Base-by-base conservation (phyloP, 352 stramenopile genomes). In the Phytophthora agathidicida region DNA sequence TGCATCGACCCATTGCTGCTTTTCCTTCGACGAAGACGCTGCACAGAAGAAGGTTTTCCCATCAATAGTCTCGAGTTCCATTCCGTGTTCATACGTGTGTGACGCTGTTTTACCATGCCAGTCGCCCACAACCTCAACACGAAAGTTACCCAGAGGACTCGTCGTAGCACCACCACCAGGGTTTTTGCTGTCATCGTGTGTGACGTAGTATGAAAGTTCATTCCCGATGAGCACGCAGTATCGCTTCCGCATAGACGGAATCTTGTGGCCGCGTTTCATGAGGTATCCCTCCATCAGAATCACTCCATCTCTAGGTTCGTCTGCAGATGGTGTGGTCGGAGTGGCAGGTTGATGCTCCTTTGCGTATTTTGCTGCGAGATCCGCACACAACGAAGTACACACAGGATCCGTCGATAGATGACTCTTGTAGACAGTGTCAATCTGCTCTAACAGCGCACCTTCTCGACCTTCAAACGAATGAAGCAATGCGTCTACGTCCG, bases 211-310 rank as follows among this genome's bases (percentile, higher is more conserved):
- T 26, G 60, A 71, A 14, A 93, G 54, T 4, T 74, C 64, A 11
- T 83, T 75, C 27, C 75, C 66, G 5, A 77, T 28, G 0, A 93
- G 61, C 14, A 92, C 75, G 17, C 78, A 91, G 59, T 91, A 93
- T 39, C 78, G 73, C 44, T 91, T 91, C 11, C 77, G 65, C 81
- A 93, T 90, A 2, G 82, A 91, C 7, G 82, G 82, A 19, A 91
- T 77, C 20, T 82, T 52, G 55, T 91, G 82, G 0, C 82, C 82
- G 5, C 83, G 82, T 60, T 90, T 91, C 44, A 86, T 73, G 28
- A 93, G 56, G 41, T 93, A 93, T 0, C 84, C 84, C 53, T 92
- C 78, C 73, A 93, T 89, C 9, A 88, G 39, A 31, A 88, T 76
- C 0, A 39, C 24, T 16, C 46, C 54, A 26, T 37, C 56, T 9